Conservation (phyloP, 1,284 basidiomycete genomes). For the Naganishia liquefaciens region DNA sequence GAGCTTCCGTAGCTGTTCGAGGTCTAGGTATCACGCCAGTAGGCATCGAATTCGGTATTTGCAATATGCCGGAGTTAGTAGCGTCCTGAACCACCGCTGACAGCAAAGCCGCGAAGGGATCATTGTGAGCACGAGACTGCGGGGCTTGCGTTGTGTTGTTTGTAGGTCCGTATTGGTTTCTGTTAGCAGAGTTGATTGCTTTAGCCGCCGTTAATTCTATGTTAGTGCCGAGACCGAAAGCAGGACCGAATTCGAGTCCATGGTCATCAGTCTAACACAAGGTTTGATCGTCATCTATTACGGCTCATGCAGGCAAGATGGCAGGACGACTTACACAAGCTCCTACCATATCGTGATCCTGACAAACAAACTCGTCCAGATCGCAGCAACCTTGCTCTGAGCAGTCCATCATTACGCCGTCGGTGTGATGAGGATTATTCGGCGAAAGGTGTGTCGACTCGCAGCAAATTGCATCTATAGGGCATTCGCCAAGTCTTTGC, state of each 20-base stretch:
- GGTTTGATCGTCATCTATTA: neutral
- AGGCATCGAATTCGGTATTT: neutral
- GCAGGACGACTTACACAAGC: conserved; percentile 7
- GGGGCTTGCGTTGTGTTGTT: neutral
- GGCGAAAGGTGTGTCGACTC: conserved; percentile 1
- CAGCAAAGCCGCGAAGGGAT: conserved; percentile 13
- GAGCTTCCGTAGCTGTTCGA: neutral
- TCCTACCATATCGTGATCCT: conserved; percentile 22
- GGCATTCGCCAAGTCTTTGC: conserved; percentile 2
- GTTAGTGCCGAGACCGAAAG: conserved; percentile 1
- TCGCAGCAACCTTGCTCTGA: conserved; percentile 22
- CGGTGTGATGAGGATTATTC: neutral
- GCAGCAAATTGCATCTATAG: conserved; percentile 10
- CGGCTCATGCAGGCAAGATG: neutral
- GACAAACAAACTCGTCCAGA: conserved; percentile 20
- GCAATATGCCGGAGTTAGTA: conserved; percentile 2
- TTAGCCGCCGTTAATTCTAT: neutral
- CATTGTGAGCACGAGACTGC: neutral
- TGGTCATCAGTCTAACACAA: conserved; percentile 8
- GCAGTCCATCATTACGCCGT: conserved; percentile 13
- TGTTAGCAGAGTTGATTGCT: too few relatives aligned
- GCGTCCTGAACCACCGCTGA: conserved; percentile 22
- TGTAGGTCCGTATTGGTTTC: neutral
- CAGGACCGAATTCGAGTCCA: conserved; percentile 4
- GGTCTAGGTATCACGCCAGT: neutral